Base-by-base conservation (phyloP, 306 rosid species). In the Gastrolobium bilobum region DNA sequence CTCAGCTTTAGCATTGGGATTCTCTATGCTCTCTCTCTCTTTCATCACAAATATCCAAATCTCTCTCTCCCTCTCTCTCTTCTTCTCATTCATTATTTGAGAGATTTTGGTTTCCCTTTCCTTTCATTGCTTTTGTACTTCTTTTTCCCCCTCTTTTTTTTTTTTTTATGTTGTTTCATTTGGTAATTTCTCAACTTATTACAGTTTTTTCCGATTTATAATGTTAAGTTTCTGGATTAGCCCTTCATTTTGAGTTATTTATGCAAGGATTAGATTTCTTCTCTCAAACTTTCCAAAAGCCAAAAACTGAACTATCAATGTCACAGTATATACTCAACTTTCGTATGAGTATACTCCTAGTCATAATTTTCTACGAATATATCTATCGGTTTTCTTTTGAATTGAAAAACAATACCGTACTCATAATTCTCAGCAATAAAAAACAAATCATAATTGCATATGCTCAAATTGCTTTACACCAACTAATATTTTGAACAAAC, bases 1-100 rank as follows among this genome's bases (percentile, higher is more conserved):
- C 83, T 83, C 8, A 81, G 56, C 78, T 79, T 70, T 79, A 78
- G 86, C 92, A 86, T 88, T 88, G 88, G 90, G 92, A 91, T 88
- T 89, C 94, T 89, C 88, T 71, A 68, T 76, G 71, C 83, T 33
- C 80, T 80, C 81, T 80, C 81, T 76, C 84, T 82, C 87, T 82
- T 44, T 82, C 84, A 71, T 73, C 86, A 64, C 81, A 84, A 70
- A 35, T 83, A 82, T 88, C 94, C 87, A 88, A 84, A 87, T 88
- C 84, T 3, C 39, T 20, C 88, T 82, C 83, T 81, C 90, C 83
- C 71, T 59, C 13, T 66, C 57, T 56, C 35, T 66, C 43, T 35
- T 37, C 84, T 85, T 62, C 84, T 79, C 34, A 88, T 86, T 81
- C 90, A 86, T 89, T 88, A 86, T 89, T 89, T 84, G 82, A 65